Evolutionary conservation across 148 eudicot species (phyloP).

Genomic region (Camellia granthamiana): DNA sequence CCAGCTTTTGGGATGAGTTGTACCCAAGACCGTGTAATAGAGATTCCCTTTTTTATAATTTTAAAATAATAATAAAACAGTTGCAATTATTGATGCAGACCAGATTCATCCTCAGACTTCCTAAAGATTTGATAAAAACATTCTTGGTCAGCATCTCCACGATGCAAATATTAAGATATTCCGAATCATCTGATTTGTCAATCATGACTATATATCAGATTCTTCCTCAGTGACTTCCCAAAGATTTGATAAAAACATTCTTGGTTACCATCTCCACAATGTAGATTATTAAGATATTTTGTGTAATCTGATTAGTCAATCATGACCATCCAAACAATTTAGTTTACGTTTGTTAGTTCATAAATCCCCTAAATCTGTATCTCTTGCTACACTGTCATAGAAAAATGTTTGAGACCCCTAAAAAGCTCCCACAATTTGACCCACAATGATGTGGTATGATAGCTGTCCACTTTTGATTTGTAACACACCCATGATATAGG

Average conservation of each 20-base stretch:
- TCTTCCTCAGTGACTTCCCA: background rate
- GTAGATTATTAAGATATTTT: background rate
- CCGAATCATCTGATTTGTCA: background rate
- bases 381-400: too few relatives aligned
- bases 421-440: too few relatives aligned
- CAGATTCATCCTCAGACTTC: background rate
- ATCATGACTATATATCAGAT: background rate
- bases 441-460: too few relatives aligned
- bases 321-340: conserved; percentile 2
- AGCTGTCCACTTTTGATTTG: too few relatives aligned
- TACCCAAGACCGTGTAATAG: too few relatives aligned
- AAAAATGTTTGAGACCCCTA: too few relatives aligned
- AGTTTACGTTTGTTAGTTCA: background rate
- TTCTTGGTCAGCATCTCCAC: background rate
- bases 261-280: background rate
- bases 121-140: background rate
- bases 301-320: background rate
- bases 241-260: background rate
- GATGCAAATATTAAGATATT: background rate
- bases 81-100: background rate
- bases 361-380: background rate
- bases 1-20: too few relatives aligned
- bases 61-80: background rate
- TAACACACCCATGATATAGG: too few relatives aligned
- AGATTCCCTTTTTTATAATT: background rate